A percentile compares a stretch with the other conserved stretches of the same genome.
Evolutionary conservation across 192 early-diverging fungal genomes (phyloP).

Genomic region (Entophlyctis helioformis): DNA sequence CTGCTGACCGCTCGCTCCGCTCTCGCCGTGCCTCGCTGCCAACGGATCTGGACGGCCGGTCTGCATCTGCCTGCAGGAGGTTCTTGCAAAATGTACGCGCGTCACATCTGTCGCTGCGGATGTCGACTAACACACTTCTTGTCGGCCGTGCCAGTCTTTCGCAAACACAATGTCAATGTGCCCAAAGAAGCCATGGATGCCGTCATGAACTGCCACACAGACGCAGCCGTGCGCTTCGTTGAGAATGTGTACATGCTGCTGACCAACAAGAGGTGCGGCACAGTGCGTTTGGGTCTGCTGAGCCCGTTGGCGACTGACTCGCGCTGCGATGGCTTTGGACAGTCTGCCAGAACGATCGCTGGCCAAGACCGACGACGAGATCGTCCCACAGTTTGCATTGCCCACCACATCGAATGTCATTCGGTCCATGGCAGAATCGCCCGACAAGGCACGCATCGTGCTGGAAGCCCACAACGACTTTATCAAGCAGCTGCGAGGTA

Average conservation of each 20-base stretch:
- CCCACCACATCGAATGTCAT: constrained; percentile 31
- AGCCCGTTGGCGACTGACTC: too few species aligned
- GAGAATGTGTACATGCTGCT: constrained; percentile 30
- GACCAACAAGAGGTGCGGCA: constrained; percentile 18
- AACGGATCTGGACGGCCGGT: neutral
- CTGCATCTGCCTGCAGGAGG: constrained; percentile 6
- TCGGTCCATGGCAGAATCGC: constrained; percentile 8
- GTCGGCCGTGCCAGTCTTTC: too few species aligned
- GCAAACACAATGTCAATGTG: constrained; percentile 17
- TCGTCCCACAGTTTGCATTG: constrained; percentile 30
- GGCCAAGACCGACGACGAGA: constrained; percentile 2
- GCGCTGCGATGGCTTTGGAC: too few species aligned
- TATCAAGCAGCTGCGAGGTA: constrained; percentile 9
- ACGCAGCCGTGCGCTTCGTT: constrained; percentile 25
- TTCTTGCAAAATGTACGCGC: constrained; percentile 35
- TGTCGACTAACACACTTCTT: too few species aligned
- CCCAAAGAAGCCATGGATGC: constrained; percentile 24
- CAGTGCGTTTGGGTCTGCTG: too few species aligned
- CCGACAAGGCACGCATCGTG: constrained; percentile 19
- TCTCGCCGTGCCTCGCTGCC: neutral
- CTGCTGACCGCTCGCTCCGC: neutral
- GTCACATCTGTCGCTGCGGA: too few species aligned
- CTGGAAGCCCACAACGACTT: constrained; percentile 22
- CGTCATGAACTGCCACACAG: constrained; percentile 24
- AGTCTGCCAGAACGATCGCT: too few species aligned